Percentiles rank a stretch among this genome's conserved stretches.
Conservation (phyloP, 306 rosid species). For the Calophaca sinica region DNA sequence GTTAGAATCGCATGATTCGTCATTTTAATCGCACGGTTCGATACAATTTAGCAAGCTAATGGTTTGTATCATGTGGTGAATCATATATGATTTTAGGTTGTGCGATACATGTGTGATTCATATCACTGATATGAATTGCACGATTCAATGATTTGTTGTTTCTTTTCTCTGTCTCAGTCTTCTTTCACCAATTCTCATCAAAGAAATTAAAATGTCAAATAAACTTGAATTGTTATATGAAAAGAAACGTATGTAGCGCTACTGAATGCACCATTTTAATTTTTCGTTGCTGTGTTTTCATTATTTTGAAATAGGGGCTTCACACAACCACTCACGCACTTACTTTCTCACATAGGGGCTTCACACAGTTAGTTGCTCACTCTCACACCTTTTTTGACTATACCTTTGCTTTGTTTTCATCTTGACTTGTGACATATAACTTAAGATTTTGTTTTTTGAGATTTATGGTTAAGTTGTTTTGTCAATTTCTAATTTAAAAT, state of each 20-base stretch:
- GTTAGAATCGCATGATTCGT: constrained; percentile 7
- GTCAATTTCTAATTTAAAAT: not conserved
- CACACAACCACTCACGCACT: not conserved
- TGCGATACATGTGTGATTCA: not conserved
- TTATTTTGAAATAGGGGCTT: not conserved
- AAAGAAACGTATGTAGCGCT: not conserved
- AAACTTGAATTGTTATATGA: not conserved
- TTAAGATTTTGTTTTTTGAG: not conserved
- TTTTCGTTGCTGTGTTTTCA: constrained; percentile 17
- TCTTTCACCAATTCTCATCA: too few relatives aligned
- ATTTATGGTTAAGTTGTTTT: constrained; percentile 14
- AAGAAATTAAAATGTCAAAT: not conserved
- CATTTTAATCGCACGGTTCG: not conserved
- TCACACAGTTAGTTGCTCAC: not conserved
- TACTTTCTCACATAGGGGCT: not conserved
- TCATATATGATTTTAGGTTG: not conserved
- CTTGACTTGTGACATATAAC: not conserved
- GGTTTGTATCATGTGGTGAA: constrained; percentile 3
- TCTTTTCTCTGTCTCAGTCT: too few relatives aligned
- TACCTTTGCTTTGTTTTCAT: constrained; percentile 8
- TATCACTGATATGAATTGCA: not conserved
- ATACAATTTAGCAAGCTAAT: not conserved
- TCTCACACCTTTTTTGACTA: not conserved
- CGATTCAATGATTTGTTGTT: too few relatives aligned
- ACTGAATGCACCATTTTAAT: not conserved